phyloP scores from a whole-genome alignment of 176 grass and related monocot species.

The Cenchrus fungigraminus region DNA sequence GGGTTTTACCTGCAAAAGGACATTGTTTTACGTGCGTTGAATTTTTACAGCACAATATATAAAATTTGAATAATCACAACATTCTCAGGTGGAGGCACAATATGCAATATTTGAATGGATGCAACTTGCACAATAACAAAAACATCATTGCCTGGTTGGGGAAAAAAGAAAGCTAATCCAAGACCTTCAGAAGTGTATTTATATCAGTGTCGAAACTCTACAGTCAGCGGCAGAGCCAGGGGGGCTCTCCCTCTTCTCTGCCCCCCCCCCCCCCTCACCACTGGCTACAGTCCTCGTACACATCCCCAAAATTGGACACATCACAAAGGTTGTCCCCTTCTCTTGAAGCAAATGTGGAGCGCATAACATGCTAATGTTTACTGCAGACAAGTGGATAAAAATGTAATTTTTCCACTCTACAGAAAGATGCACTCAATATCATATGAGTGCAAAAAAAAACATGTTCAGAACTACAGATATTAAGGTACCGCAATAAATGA shows the following conservation, averaged over 20 bases:
- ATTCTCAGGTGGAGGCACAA: background rate
- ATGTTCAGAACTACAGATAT: background rate
- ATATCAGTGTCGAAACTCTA: background rate
- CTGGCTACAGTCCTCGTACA: too few relatives aligned
- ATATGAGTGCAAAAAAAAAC: background rate
- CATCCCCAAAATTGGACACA: background rate
- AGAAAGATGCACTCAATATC: background rate
- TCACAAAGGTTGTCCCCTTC: background rate
- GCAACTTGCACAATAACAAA: background rate
- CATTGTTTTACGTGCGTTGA: background rate
- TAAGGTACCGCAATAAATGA: background rate
- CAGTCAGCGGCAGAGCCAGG: too few relatives aligned
- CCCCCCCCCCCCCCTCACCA: too few relatives aligned
- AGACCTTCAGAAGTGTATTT: background rate
- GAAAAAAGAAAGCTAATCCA: background rate
- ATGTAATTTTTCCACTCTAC: background rate
- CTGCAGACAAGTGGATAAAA: background rate
- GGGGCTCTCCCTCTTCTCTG: too few relatives aligned
- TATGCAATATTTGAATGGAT: background rate
- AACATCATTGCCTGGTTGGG: background rate
- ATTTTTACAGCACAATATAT: slow-evolving; percentile 17
- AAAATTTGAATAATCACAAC: slow-evolving; percentile 5
- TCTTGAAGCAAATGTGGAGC: background rate
- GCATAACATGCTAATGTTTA: slow-evolving; percentile 7
- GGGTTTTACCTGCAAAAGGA: background rate